These are phyloP conservation scores for Aphanomyces invadans DNA, from an alignment of 352 stramenopile species.

Conservation along the genomic window DNA sequence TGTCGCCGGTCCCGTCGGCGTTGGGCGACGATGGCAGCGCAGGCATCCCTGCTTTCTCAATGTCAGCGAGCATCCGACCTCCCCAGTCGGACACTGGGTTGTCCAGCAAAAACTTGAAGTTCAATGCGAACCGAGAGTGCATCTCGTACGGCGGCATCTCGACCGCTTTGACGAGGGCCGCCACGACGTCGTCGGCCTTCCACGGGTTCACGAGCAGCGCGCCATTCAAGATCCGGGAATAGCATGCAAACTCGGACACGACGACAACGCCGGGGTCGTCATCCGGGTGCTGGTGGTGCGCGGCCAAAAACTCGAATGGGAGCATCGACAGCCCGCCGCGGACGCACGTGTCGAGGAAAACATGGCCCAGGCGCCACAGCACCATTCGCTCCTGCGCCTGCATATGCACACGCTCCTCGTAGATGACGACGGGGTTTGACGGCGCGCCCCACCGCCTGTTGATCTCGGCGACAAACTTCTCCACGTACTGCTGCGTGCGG, in stretches of 20 bases:
- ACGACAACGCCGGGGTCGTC: conserved; percentile 79
- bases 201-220: conserved; percentile 96
- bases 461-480: conserved; percentile 86
- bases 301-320: conserved; percentile 70
- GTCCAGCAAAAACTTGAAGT: conserved; percentile 81
- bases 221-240: conserved; percentile 94
- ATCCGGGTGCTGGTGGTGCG: conserved; percentile 45
- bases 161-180: conserved; percentile 48
- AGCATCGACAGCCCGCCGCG: conserved; percentile 59
- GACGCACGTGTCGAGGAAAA: conserved; percentile 63
- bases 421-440: conserved; percentile 55
- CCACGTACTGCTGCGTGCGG: conserved; percentile 86
- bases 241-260: conserved; percentile 95
- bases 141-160: conserved; percentile 77
- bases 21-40: conserved; percentile 24
- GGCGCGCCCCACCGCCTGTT: conserved; percentile 75
- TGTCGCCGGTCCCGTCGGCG: conserved; percentile 41
- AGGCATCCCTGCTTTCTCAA: conserved; percentile 75
- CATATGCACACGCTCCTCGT: conserved; percentile 58
- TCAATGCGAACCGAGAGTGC: conserved; percentile 57
- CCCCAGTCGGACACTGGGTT: conserved; percentile 88
- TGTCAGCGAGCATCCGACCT: conserved; percentile 89
- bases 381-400: conserved; percentile 60
- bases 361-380: conserved; percentile 58
- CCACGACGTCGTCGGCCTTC: conserved; percentile 87